These are phyloP conservation scores for Arachnomyces sp. DNA, from an alignment of 2,329 filamentous ascomycete species.

Conservation along the genomic window DNA sequence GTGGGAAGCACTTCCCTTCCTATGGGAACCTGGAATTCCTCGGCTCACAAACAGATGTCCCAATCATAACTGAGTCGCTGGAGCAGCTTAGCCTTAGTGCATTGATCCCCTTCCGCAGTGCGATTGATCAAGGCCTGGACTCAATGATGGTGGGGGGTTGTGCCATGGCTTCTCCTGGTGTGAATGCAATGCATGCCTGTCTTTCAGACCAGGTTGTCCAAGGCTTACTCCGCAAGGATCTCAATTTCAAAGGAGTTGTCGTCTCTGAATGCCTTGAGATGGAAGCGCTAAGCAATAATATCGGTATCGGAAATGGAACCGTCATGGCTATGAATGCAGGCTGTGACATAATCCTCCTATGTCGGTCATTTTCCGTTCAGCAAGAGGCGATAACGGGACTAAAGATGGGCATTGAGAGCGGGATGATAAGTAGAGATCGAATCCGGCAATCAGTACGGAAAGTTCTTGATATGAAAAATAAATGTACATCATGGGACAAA, in stretches of 20 bases:
- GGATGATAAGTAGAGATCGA: conserved; percentile 71
- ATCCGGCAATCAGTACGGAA: conserved; percentile 72
- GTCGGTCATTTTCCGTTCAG: conserved; percentile 78
- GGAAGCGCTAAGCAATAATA: conserved; percentile 90
- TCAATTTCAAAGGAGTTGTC: conserved; percentile 84
- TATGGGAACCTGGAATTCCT: conserved; percentile 93
- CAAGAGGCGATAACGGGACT: conserved; percentile 85
- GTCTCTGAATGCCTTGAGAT: conserved; percentile 95
- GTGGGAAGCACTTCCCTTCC: conserved; percentile 93
- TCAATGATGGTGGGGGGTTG: conserved; percentile 95
- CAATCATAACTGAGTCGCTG: conserved; percentile 88
- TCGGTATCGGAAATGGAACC: conserved; percentile 92
- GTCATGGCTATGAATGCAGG: conserved; percentile 97
- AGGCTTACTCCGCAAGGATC: conserved; percentile 75
- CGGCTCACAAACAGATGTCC: conserved; percentile 82
- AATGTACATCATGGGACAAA: conserved; percentile 82
- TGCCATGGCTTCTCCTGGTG: conserved; percentile 79
- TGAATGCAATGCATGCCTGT: conserved; percentile 94
- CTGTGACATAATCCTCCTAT: conserved; percentile 83
- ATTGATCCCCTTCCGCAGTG: conserved; percentile 82
- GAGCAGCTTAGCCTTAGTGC: conserved; percentile 90
- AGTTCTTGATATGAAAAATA: conserved; percentile 71
- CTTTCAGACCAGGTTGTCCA: conserved; percentile 89
- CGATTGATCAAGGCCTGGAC: conserved; percentile 77
- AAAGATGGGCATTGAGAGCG: conserved; percentile 81